phyloP scores from a whole-genome alignment of 1,284 basidiomycete species.

The Austroboletus niveus region DNA sequence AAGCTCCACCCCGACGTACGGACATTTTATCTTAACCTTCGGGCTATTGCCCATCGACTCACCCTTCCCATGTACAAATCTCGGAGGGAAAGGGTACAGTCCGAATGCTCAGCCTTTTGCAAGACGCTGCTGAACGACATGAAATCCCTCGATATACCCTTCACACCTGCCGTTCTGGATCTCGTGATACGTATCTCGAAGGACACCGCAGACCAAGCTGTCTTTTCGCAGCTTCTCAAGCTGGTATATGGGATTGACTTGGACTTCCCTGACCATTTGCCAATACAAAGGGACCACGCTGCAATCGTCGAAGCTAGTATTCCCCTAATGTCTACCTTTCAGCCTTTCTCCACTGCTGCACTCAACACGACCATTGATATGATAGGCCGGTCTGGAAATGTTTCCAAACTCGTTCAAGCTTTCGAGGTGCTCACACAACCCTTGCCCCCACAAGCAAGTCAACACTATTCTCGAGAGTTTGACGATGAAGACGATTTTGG shows the following conservation, averaged over 20 bases:
- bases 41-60: slow-evolving; percentile 64
- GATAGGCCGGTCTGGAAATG: slow-evolving; percentile 54
- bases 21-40: slow-evolving; percentile 63
- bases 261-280: slow-evolving; percentile 58
- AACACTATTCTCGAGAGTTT: slow-evolving; percentile 49
- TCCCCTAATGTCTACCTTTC: slow-evolving; percentile 32
- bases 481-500: slow-evolving; percentile 68
- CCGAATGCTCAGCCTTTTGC: slow-evolving; percentile 46
- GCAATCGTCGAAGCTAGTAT: slow-evolving; percentile 10
- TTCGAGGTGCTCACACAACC: slow-evolving; percentile 77
- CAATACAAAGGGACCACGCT: slow-evolving; percentile 19
- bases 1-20: slow-evolving; percentile 47
- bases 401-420: slow-evolving; percentile 65
- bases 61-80: slow-evolving; percentile 49
- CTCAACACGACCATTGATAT: slow-evolving; percentile 72
- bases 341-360: slow-evolving; percentile 60
- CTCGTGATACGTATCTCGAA: slow-evolving; percentile 65
- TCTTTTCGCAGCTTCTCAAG: slow-evolving; percentile 58
- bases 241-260: slow-evolving; percentile 72
- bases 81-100: slow-evolving; percentile 34
- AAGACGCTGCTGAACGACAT: slow-evolving; percentile 57
- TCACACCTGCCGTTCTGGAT: slow-evolving; percentile 61
- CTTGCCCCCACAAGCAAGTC: slow-evolving; percentile 46
- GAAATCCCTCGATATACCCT: slow-evolving; percentile 43
- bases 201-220: slow-evolving; percentile 52